Percentiles rank a stretch among this genome's conserved stretches.
phyloP scores from a whole-genome alignment of 306 rosid genomes.

The Psophocarpus tetragonolobus region DNA sequence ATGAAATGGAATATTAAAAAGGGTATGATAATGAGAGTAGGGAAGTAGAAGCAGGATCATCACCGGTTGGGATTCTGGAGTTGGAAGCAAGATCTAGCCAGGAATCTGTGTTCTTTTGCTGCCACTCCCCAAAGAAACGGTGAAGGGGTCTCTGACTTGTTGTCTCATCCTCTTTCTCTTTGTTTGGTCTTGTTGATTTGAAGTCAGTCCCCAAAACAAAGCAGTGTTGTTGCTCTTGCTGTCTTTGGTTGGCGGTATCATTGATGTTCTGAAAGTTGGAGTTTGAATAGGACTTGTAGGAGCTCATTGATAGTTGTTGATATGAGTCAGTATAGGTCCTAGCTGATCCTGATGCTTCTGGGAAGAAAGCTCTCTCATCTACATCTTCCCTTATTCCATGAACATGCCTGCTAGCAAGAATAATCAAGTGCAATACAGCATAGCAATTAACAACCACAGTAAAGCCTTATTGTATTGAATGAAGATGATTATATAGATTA shows the following conservation, averaged over 20 bases:
- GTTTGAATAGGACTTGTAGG: conserved; percentile 56
- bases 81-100: conserved; percentile 98
- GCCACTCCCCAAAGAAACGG: conserved; percentile 95
- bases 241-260: conserved; percentile 35
- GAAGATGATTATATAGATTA: not conserved
- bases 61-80: conserved; percentile 66
- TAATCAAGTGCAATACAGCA: not conserved
- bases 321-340: conserved; percentile 58
- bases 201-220: conserved; percentile 88
- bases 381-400: conserved; percentile 68
- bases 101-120: conserved; percentile 82
- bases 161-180: conserved; percentile 67
- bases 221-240: conserved; percentile 64
- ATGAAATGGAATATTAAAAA: conserved; percentile 15
- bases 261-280: conserved; percentile 54
- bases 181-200: conserved; percentile 62
- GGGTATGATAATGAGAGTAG: not conserved
- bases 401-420: conserved; percentile 50
- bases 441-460: not conserved
- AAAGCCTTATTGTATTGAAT: not conserved
- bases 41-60: conserved; percentile 1
- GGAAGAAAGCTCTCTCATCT: conserved; percentile 86
- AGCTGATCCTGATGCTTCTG: conserved; percentile 65
- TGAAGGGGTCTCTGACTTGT: conserved; percentile 74
- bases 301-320: conserved; percentile 57